These are phyloP conservation scores for Magnolia officinalis DNA, from an alignment of 164 flowering plant genomes.

Conservation along the genomic window DNA sequence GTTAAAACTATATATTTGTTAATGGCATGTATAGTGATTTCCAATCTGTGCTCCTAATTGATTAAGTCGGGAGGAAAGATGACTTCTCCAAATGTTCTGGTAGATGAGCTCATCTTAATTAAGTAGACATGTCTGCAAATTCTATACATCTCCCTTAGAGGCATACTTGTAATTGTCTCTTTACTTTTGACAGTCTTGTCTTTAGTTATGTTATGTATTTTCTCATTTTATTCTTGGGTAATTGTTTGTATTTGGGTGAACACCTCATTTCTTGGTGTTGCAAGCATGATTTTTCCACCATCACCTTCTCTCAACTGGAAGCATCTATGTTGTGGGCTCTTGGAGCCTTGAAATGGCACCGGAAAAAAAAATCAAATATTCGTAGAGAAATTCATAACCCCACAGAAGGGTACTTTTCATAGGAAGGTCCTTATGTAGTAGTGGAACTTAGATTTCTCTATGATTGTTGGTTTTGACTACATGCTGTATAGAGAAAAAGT, in stretches of 20 bases:
- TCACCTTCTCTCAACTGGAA: neutral
- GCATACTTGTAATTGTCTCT: neutral
- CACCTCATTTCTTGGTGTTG: neutral
- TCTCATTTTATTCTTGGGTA: neutral
- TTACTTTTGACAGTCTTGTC: neutral
- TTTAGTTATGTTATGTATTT: neutral
- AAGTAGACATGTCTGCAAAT: too few species aligned
- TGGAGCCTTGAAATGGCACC: too few species aligned
- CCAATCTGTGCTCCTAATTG: too few species aligned
- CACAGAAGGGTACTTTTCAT: neutral
- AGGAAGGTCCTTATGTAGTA: neutral
- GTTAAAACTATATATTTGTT: too few species aligned
- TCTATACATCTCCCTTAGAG: neutral
- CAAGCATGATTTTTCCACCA: neutral
- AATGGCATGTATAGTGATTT: too few species aligned
- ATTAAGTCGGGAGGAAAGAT: too few species aligned
- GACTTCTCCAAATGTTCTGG: too few species aligned
- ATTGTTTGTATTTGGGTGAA: neutral
- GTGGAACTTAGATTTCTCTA: neutral
- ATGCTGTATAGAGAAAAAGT: constrained; percentile 39
- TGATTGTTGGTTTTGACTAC: neutral
- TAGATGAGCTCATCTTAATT: too few species aligned
- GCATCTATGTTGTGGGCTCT: neutral
- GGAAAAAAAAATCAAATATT: neutral
- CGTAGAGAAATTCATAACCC: neutral